Conservation (phyloP, 441 rosid genomes). For the Daphne laureola region DNA sequence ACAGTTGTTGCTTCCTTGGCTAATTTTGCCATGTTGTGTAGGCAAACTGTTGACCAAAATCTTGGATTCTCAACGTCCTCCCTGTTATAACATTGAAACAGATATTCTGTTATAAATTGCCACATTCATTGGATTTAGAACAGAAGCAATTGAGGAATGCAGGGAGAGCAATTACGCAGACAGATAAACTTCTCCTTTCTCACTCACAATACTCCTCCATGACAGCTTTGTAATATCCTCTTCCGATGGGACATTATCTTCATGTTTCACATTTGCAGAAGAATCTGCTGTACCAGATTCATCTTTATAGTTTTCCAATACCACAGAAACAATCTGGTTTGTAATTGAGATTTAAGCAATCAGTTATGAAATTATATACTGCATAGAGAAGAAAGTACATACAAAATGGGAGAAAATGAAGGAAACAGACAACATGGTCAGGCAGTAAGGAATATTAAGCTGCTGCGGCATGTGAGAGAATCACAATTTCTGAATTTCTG, state of each 20-base stretch:
- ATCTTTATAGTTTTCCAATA: conserved; percentile 54
- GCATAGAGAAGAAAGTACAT: background rate
- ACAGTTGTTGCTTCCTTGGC: conserved; percentile 62
- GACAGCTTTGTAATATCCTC: conserved; percentile 43
- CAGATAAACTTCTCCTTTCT: conserved; percentile 53
- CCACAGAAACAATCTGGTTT: conserved; percentile 51
- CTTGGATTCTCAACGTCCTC: conserved; percentile 43
- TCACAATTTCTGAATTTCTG: too few relatives aligned
- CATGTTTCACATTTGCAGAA: conserved; percentile 19
- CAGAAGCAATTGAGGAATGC: conserved; percentile 5
- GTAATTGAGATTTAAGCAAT: conserved; percentile 4
- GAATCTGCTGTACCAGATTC: conserved; percentile 20
- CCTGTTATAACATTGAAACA: conserved; percentile 23
- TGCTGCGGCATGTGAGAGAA: too few relatives aligned
- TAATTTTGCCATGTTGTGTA: conserved; percentile 46
- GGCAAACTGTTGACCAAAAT: conserved; percentile 63
- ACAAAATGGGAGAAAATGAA: background rate
- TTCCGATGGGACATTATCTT: conserved; percentile 25
- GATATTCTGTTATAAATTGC: background rate
- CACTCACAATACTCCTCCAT: conserved; percentile 51
- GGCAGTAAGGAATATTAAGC: too few relatives aligned
- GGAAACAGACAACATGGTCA: too few relatives aligned
- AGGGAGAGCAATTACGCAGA: conserved; percentile 40
- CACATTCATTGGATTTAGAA: conserved; percentile 6
- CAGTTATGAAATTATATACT: background rate